Evolutionary conservation across 2,329 filamentous ascomycete species (phyloP), one percentile per base, ranked within the genome.

Genomic region (Shiraia bambusicola): DNA sequence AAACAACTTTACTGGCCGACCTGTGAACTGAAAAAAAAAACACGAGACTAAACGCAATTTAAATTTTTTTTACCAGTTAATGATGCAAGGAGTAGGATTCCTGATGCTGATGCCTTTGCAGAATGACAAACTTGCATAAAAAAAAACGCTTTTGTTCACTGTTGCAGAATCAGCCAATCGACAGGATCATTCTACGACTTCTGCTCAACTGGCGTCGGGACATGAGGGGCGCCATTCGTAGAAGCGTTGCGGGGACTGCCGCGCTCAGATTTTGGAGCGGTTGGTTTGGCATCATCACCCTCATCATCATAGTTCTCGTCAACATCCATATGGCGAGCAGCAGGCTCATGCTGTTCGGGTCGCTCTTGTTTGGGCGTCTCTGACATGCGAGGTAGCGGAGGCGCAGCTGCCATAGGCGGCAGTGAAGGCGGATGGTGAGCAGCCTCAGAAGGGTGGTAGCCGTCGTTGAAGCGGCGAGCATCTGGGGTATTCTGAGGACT

Each of bases 301-400:
- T 91, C 92, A 60, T 97, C 92, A 66, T 97, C 92, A 60, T 98
- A 97, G 66, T 97, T 87, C 67, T 98, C 93, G 56, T 98, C 91
- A 14, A 97, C 88, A 6, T 97, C 92, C 82, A 98, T 94, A 70
- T 95, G 95, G 15, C 93, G 80, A 14, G 90, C 89, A 25, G 93
- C 90, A 38, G 90, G 88, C 71, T 97, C 92, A 43, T 83, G 84
- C 37, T 71, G 69, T 42, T 71, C 65, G 7, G 67, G 65, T 26
- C 70, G 69, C 50, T 75, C 72, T 44, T 73, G 70, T 38, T 56
- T 54, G 12, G 56, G 47, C 11, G 53, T 50, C 27, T 59, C 56
- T 31, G 78, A 70, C 65, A 79, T 76, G n/a, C 78, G 76, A 19
- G 78, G 75, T 41, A 80, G 73, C 19, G 76, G 75, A 69, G 59